Conservation (phyloP, 2,329 filamentous ascomycete genomes). For the Epichloe scottii region DNA sequence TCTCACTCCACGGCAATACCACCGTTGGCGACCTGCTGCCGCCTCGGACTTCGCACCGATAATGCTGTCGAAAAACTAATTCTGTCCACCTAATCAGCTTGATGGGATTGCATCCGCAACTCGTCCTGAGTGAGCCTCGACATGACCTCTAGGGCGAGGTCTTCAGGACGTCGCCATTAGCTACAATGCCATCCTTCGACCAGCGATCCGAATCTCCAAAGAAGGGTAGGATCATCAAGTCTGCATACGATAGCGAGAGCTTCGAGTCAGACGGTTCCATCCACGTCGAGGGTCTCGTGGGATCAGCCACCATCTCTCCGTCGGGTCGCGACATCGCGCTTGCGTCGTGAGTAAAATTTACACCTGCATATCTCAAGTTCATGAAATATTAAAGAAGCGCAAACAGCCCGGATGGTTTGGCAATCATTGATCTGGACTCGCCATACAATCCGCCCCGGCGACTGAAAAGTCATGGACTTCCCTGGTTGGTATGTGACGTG, state of each 20-base stretch:
- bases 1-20: not conserved
- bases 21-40: not conserved
- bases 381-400: conserved; percentile 9
- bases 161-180: not conserved
- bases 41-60: not conserved
- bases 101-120: not conserved
- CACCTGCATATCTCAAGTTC: conserved; percentile 9
- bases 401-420: conserved; percentile 62
- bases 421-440: conserved; percentile 85
- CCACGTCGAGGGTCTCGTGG: conserved; percentile 67
- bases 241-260: conserved; percentile 72
- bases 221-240: conserved; percentile 48
- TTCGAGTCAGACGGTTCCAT: conserved; percentile 80
- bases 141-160: conserved; percentile 3
- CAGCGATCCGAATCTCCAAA: conserved; percentile 32
- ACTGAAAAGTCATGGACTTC: conserved; percentile 66
- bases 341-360: conserved; percentile 47
- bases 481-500: conserved; percentile 93
- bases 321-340: conserved; percentile 83
- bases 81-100: not conserved
- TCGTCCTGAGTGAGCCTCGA: conserved; percentile 1
- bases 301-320: conserved; percentile 85
- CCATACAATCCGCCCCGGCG: conserved; percentile 78
- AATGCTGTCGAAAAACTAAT: not conserved
- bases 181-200: conserved; percentile 36